Base-by-base conservation (phyloP, 1,284 basidiomycete species). In the Exobasidium cylindrosporum region DNA sequence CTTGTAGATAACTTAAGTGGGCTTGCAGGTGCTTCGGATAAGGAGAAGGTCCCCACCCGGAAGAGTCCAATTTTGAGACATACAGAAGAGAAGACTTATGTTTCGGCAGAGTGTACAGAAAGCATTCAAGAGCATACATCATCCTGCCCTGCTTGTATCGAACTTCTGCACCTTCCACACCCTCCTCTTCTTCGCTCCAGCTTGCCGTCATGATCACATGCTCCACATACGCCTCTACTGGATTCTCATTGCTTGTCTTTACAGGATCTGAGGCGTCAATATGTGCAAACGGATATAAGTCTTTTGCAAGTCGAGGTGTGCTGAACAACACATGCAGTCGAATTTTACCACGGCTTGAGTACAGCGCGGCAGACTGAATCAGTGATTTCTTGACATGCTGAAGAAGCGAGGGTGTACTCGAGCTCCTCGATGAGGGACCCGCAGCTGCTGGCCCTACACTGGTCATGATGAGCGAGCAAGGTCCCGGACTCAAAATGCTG, bases 1-100 rank as follows among this genome's bases (percentile, higher is more conserved):
- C 58, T 13, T 50, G n/a, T 50, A 13, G 47, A 50, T 28, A 24
- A 3, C n/a, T 21, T 11, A 55, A 24, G 21, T 26, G 26, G n/a
- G 31, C n/a, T 35, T 44, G 53, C 21, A 55, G 53, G 26, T 55
- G 53, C 23, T 23, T 55, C 26, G 53, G 24, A 31, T 14, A 11
- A 3, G 61, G 17, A 4, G 50, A 35, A 3, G 73, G 76, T 0
- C 84, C 86, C 67, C 90, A 91, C 0, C 94, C 94, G 0, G 92
- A 92, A 13, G 92, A 88, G 79, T 97, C 96, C 60, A 97, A 87
- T 81, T 98, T 98, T 55, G 91, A 90, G 52, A 97, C 84, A 81
- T 97, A 97, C 24, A 98, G 82, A 35, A 98, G 85, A 1, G 87
- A 87, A 59, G 85, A 86, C 1, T 84, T 84, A 1, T 88, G 88